Evolutionary conservation across 805 yeast species (phyloP).

Genomic region (Lachancea nothofagi): DNA sequence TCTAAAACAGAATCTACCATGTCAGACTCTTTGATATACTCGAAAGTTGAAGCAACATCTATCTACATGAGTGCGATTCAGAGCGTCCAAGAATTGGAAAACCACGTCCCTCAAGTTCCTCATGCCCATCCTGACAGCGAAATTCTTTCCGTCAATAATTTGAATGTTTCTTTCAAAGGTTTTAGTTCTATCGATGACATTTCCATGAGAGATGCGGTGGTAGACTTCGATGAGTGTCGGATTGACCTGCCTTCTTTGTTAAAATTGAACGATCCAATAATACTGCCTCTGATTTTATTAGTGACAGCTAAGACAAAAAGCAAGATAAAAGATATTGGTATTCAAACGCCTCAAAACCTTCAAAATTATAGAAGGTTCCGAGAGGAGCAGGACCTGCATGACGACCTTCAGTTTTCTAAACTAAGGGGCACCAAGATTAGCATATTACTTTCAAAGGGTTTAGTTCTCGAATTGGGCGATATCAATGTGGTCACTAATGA

Average conservation of each 20-base stretch:
- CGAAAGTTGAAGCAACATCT: constrained; percentile 64
- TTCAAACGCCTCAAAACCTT: constrained; percentile 4
- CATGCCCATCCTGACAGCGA: background rate
- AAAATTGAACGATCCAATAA: constrained; percentile 12
- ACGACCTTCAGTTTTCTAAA: constrained; percentile 12
- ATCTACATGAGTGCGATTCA: constrained; percentile 81
- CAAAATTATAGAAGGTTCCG: constrained; percentile 21
- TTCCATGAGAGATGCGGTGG: constrained; percentile 29
- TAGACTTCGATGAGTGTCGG: constrained; percentile 37
- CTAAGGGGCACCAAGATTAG: constrained; percentile 8
- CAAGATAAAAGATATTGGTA: background rate
- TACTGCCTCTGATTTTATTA: constrained; percentile 4
- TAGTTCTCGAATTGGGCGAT: constrained; percentile 3
- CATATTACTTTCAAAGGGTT: constrained; percentile 6
- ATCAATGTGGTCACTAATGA: constrained; percentile 7
- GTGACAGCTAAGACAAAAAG: background rate
- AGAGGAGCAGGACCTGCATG: constrained; percentile 19
- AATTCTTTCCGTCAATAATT: constrained; percentile 7
- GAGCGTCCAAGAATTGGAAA: constrained; percentile 29
- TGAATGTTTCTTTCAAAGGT: constrained; percentile 46
- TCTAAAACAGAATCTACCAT: constrained; percentile 22
- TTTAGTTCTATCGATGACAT: constrained; percentile 30
- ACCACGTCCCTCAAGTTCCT: background rate
- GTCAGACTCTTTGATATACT: constrained; percentile 54
- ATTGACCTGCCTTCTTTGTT: constrained; percentile 23